Conservation (phyloP, 345 rosid genomes). For the Nephelium lappaceum region DNA sequence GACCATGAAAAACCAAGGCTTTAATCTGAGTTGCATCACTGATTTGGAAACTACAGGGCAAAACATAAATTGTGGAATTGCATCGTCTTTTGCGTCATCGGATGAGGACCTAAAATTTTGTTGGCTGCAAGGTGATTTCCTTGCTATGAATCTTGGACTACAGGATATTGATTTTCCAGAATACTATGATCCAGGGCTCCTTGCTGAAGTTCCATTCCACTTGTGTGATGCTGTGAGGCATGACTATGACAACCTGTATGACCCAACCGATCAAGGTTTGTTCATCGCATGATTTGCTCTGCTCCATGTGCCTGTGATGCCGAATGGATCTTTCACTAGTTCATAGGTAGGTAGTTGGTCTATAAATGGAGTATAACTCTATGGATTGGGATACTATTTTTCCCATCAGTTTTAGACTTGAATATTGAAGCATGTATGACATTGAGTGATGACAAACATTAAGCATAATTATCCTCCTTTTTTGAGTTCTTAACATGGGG, state of each 20-base stretch:
- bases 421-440: slow-evolving; percentile 30
- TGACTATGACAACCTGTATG: slow-evolving; percentile 56
- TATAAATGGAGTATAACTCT: slow-evolving; percentile 20
- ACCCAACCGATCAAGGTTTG: slow-evolving; percentile 70
- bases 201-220: slow-evolving; percentile 54
- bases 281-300: slow-evolving; percentile 58
- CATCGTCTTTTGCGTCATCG: slow-evolving; percentile 35
- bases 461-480: slow-evolving; percentile 36
- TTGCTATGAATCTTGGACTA: slow-evolving; percentile 48
- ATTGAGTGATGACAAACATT: slow-evolving; percentile 26
- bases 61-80: slow-evolving; percentile 39
- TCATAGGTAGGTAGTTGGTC: slow-evolving; percentile 24
- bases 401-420: slow-evolving; percentile 22
- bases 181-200: slow-evolving; percentile 37
- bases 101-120: slow-evolving; percentile 51
- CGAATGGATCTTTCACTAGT: slow-evolving; percentile 15
- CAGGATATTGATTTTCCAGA: slow-evolving; percentile 50
- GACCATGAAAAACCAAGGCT: slow-evolving; percentile 39
- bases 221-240: slow-evolving; percentile 54
- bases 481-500: slow-evolving; percentile 18
- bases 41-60: slow-evolving; percentile 41
- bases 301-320: slow-evolving; percentile 5
- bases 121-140: slow-evolving; percentile 56
- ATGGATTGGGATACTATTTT: slow-evolving; percentile 33
- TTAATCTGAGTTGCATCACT: slow-evolving; percentile 38